Evolutionary conservation across 805 yeast species (phyloP), one percentile per base, ranked within the genome.

Genomic region (Candida endomychidarum): DNA sequence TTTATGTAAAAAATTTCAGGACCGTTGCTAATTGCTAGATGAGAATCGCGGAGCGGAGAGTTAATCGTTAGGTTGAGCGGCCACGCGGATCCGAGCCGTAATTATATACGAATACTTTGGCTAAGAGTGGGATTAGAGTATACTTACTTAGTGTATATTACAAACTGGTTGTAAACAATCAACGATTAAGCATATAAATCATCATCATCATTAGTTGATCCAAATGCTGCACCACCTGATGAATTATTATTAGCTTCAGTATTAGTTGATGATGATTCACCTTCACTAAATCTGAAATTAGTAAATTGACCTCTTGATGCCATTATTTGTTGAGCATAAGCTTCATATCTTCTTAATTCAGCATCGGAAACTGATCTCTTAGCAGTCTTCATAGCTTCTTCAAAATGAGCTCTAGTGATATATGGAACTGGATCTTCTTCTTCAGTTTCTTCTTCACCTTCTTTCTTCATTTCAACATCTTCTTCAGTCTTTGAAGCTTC

Each of bases 371-470:
- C 99, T 41, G 97, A 90, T 57, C 98, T 86, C 68, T 89, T 85
- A 39, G 99, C 99, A 1, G 98, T 89, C 81, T 91, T 90, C 99
- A 93, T 93, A 34, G 99, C 99, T 74, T 93, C 98, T 68, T 93
- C 96, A 56, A 93, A 89, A 65, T 93, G 99, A 38, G 83, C 83
- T 60, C 84, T 86, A 21, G 96, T 86, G 57, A 93, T 91, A 65
- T 67, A 93, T 57, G 99, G 99, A 52, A 93, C 99, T 21, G 96
- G 88, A 63, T 93, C 99, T 59, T 81, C 89, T 55, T 80, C 86
- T 64, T 79, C 87, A 46, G 77, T 87, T 43, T 75, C 83, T 17
- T 50, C 65, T 33, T 67, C 80, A 23, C 57, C 73, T 43, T 67
- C 81, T 26, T 56, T 57, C 21, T 52, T 52, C 74, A 70, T 74